Evolutionary conservation across 768 basidiomycete species (phyloP).

Genomic region (Hygrocybe coccinea): DNA sequence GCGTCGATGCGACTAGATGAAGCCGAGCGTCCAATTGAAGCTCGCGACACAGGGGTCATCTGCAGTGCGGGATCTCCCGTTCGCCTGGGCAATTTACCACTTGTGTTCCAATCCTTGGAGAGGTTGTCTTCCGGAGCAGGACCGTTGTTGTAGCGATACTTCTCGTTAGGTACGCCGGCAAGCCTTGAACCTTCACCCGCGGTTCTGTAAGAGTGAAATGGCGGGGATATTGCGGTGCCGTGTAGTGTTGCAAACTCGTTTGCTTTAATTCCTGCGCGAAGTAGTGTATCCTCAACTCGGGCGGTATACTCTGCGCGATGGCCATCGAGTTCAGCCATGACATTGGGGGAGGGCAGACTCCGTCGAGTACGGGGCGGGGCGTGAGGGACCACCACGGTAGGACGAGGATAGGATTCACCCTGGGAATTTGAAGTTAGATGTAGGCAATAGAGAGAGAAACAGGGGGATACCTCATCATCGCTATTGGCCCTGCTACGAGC

Average conservation of each 20-base stretch:
- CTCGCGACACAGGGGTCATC: slow-evolving; percentile 40
- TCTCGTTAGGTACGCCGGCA: neutral
- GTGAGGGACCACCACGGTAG: slow-evolving; percentile 45
- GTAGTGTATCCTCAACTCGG: slow-evolving; percentile 59
- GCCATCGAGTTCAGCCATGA: no score
- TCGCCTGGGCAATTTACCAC: slow-evolving; percentile 37
- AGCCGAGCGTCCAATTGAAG: slow-evolving; percentile 35
- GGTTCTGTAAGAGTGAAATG: slow-evolving; percentile 2
- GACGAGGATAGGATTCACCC: slow-evolving; percentile 36
- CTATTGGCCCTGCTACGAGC: slow-evolving; percentile 73
- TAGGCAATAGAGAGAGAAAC: slow-evolving; percentile 11
- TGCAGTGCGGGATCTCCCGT: slow-evolving; percentile 56
- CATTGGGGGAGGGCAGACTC: no score
- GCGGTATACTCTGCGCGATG: slow-evolving; percentile 85
- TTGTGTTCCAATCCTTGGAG: slow-evolving; percentile 6
- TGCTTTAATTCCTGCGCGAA: slow-evolving; percentile 56
- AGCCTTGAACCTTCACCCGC: no score
- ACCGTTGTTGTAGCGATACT: neutral
- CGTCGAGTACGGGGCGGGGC: no score
- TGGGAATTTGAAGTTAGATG: neutral
- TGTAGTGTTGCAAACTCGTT: slow-evolving; percentile 12
- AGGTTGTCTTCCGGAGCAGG: neutral
- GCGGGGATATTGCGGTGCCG: neutral
- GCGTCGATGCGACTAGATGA: slow-evolving; percentile 24
- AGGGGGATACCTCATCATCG: slow-evolving; percentile 70